Base-by-base conservation (phyloP, 805 yeast species). In the Metschnikowia picachoensis region DNA sequence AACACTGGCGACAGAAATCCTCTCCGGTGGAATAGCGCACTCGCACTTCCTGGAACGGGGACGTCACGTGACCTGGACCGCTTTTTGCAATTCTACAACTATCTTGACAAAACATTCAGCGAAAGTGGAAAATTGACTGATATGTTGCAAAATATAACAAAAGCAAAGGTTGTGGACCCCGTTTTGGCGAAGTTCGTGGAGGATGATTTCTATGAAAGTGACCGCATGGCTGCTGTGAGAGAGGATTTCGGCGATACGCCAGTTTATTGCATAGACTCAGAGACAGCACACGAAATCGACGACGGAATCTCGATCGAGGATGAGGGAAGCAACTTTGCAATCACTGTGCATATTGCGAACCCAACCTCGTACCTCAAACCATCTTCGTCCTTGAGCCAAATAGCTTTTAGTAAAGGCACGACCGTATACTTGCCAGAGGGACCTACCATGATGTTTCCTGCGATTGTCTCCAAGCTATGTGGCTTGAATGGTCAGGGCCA, bases 241-340 rank as follows among this genome's bases (percentile, higher is more conserved):
- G 52, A 53, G n/a, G 72, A 72, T 27, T 77, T 73, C 52, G 64
- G 65, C 0, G 65, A 73, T 37, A 58, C 76, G 11, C 75, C 78
- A 0, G 82, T 90, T 1, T 92, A 81, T 61, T 90, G 97, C 65
- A 88, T 92, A 48, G 99, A 94, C 65, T 74, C 84, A 3, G 78
- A 71, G 3, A 74, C 74, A 35, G 96, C 98, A 0, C 84, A 85
- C 54, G 98, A 94, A 63, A 85, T 94, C 48, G 99, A 92, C 64
- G 99, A 92, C 65, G 99, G 97, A 39, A 73, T 92, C 27, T 80
- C 96, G 1, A 69, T 92, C 15, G 69, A 68, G 37, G 51, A 49
- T 3, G 43, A 59, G 3, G 57, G 56, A 28, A 51, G 52, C 27
- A 42, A 43, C 3, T 78, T 67, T 53, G 66, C 70, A 9, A 53